Percentiles rank a stretch among this genome's conserved stretches.
Conservation (phyloP, 1,284 basidiomycete genomes). For the Anthracocystis walkeri region DNA sequence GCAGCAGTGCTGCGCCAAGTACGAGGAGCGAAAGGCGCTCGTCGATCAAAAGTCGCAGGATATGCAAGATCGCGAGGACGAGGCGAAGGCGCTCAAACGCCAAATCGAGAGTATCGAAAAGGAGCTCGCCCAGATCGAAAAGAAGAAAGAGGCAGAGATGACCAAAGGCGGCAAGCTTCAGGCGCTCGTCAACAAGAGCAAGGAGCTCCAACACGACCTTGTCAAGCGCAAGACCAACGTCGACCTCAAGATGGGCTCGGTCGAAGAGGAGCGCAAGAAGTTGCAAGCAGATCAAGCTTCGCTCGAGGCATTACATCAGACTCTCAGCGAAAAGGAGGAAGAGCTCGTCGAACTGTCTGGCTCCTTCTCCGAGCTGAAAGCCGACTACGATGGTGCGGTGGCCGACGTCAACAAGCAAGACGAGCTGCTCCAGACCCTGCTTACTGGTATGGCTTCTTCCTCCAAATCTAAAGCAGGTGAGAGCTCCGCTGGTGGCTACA, state of each 20-base stretch:
- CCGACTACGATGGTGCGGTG: constrained; percentile 77
- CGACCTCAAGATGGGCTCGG: constrained; percentile 82
- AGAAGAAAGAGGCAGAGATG: constrained; percentile 74
- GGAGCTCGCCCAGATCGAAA: constrained; percentile 72
- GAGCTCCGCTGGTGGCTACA: constrained; percentile 83
- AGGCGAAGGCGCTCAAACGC: constrained; percentile 65
- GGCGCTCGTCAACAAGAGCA: constrained; percentile 82
- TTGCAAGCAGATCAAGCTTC: constrained; percentile 75
- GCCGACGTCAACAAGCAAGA: constrained; percentile 81
- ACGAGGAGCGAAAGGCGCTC: constrained; percentile 70
- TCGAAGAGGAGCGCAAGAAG: constrained; percentile 83
- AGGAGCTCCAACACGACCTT: constrained; percentile 83
- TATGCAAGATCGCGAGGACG: constrained; percentile 67
- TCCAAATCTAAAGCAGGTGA: constrained; percentile 74
- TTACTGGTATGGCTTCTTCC: constrained; percentile 84
- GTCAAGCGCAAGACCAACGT: constrained; percentile 88
- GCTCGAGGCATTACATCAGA: constrained; percentile 69
- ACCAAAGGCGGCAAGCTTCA: constrained; percentile 83
- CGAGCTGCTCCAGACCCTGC: constrained; percentile 92
- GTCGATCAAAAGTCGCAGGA: constrained; percentile 67
- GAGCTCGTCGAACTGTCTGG: constrained; percentile 38
- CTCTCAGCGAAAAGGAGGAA: constrained; percentile 71
- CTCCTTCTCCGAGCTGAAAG: constrained; percentile 72
- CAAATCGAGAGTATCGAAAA: constrained; percentile 72
- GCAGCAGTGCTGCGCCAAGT: constrained; percentile 71